phyloP scores from a whole-genome alignment of 164 flowering plant genomes.

The Liriodendron chinense region DNA sequence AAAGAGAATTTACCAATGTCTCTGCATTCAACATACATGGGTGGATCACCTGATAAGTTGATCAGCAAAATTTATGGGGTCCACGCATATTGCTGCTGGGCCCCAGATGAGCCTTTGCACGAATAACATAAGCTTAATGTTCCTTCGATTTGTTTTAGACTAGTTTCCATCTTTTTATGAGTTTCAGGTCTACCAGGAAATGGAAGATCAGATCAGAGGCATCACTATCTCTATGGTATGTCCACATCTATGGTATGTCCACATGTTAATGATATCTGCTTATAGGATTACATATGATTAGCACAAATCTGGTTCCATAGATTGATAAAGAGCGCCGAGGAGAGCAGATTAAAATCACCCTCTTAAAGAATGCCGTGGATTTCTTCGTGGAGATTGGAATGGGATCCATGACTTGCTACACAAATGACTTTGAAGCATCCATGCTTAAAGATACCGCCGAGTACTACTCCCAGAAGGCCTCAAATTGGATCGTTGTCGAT shows the following conservation, averaged over 20 bases:
- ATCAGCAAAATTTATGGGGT: no score
- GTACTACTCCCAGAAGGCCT: conserved; percentile 79
- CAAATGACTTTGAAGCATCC: conserved; percentile 57
- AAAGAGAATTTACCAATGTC: no score
- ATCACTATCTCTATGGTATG: conserved; percentile 18
- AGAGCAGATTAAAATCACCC: conserved; percentile 75
- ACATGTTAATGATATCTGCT: neutral
- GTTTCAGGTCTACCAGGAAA: conserved; percentile 12
- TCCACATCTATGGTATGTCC: no score
- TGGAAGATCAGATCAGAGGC: conserved; percentile 14
- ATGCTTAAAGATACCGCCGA: conserved; percentile 66
- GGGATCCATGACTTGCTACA: conserved; percentile 66
- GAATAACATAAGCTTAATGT: no score
- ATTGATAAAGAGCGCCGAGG: conserved; percentile 24
- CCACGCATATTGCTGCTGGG: no score
- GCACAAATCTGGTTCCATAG: neutral
- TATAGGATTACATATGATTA: no score
- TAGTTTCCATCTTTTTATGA: neutral
- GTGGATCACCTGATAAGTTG: no score
- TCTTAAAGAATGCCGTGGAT: conserved; percentile 71
- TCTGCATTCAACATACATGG: no score
- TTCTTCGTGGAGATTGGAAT: conserved; percentile 81
- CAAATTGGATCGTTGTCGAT: conserved; percentile 76
- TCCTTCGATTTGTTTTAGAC: no score
- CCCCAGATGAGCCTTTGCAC: no score